Evolutionary conservation across 1,284 basidiomycete genomes (phyloP).

Genomic region (Apiotrichum siamense): DNA sequence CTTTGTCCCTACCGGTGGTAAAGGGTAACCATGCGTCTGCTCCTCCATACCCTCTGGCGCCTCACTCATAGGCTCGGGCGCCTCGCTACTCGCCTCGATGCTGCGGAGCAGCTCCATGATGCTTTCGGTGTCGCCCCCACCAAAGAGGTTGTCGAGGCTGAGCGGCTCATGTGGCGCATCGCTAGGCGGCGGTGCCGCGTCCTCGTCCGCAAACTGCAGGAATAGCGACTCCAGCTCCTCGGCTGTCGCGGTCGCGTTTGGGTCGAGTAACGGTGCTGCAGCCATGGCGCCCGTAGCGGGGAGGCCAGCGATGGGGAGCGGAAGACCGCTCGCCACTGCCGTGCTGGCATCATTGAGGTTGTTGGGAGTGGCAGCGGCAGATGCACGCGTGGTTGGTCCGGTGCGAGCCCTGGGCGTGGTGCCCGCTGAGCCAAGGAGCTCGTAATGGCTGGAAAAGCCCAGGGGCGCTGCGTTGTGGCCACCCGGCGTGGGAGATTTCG

Average conservation of each 20-base stretch:
- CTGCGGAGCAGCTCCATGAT: constrained; percentile 14
- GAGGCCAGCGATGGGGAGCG: neutral
- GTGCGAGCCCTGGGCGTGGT: neutral
- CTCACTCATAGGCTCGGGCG: too few species aligned
- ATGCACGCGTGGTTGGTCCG: neutral
- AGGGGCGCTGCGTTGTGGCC: neutral
- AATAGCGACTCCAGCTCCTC: constrained; percentile 13
- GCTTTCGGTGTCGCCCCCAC: constrained; percentile 11
- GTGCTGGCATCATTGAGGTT: neutral
- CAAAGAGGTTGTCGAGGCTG: constrained; percentile 12
- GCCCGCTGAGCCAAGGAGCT: constrained; percentile 4
- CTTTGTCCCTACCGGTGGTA: too few species aligned
- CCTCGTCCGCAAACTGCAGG: constrained; percentile 14
- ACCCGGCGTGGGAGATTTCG: constrained; percentile 12
- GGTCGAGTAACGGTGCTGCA: neutral
- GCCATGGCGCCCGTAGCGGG: neutral
- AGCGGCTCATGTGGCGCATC: neutral
- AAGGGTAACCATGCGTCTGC: too few species aligned
- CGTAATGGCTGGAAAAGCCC: constrained; percentile 10
- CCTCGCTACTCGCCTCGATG: constrained; percentile 7
- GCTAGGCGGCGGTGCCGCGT: neutral
- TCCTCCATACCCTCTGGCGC: too few species aligned
- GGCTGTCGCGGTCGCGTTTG: neutral
- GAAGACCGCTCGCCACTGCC: neutral
- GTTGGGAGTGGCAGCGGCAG: too few species aligned